Conservation (phyloP, 2,329 filamentous ascomycete genomes). For the Lasiodiplodia citricola region DNA sequence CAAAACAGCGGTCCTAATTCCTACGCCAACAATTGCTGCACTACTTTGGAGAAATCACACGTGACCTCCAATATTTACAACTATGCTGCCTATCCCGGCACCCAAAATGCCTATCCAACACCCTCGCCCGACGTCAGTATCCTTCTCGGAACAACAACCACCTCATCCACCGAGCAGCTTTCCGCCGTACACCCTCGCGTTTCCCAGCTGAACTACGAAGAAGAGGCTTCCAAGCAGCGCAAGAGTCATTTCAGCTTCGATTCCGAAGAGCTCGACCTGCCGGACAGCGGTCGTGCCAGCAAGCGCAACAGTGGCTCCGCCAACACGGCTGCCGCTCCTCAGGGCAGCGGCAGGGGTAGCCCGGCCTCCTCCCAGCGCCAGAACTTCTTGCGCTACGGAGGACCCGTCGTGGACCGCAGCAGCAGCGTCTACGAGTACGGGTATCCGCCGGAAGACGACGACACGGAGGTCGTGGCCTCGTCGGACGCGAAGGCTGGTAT, state of each 20-base stretch:
- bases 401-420: constrained; percentile 5
- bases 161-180: constrained; percentile 9
- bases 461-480: background rate
- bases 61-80: constrained; percentile 18
- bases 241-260: constrained; percentile 24
- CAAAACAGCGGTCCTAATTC: background rate
- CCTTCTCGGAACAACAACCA: constrained; percentile 9
- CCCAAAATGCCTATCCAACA: constrained; percentile 18
- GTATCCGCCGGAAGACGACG: constrained; percentile 5
- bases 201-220: constrained; percentile 11
- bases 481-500: background rate
- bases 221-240: constrained; percentile 1
- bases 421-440: constrained; percentile 18
- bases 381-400: background rate
- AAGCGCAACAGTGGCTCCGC: background rate
- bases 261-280: constrained; percentile 13
- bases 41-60: background rate
- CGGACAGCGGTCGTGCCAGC: constrained; percentile 15
- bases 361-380: constrained; percentile 4
- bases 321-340: background rate
- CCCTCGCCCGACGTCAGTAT: constrained; percentile 16
- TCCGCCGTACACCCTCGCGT: constrained; percentile 1
- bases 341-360: background rate
- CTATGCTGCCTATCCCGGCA: constrained; percentile 11
- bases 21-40: background rate